These are phyloP conservation scores for Picea mariana DNA, from an alignment of 83 land plant genomes.

Conservation along the genomic window DNA sequence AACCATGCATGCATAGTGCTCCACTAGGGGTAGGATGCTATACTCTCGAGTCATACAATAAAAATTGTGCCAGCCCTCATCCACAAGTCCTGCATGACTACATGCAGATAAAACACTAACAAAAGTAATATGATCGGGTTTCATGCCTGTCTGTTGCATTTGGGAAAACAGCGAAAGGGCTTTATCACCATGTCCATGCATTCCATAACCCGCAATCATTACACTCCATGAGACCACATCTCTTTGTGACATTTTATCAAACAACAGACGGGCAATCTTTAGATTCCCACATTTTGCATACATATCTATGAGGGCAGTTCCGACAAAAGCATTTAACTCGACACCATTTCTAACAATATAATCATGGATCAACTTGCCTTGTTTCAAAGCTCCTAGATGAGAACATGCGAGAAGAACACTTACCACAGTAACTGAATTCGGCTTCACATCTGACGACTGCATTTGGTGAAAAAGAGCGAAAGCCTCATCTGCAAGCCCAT, in stretches of 20 bases:
- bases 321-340: not conserved
- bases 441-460: not conserved
- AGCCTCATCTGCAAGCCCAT: not conserved
- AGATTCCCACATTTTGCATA: not conserved
- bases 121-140: constrained; percentile 33
- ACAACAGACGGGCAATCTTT: not conserved
- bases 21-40: not conserved
- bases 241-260: no score
- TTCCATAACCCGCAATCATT: constrained; percentile 1
- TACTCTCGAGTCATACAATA: not conserved
- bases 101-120: constrained; percentile 56
- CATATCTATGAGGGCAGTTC: constrained; percentile 18
- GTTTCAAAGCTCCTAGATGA: not conserved
- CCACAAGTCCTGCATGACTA: constrained; percentile 61
- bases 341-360: constrained; percentile 13
- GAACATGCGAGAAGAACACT: no score
- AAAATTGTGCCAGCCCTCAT: constrained; percentile 45
- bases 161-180: not conserved
- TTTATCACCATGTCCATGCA: not conserved
- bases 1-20: constrained; percentile 5
- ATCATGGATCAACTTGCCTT: not conserved
- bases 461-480: not conserved
- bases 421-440: not conserved
- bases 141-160: not conserved
- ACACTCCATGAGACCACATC: no score